Evolutionary conservation across 2,329 filamentous ascomycete species (phyloP).

Genomic region (Elsinoe australis): DNA sequence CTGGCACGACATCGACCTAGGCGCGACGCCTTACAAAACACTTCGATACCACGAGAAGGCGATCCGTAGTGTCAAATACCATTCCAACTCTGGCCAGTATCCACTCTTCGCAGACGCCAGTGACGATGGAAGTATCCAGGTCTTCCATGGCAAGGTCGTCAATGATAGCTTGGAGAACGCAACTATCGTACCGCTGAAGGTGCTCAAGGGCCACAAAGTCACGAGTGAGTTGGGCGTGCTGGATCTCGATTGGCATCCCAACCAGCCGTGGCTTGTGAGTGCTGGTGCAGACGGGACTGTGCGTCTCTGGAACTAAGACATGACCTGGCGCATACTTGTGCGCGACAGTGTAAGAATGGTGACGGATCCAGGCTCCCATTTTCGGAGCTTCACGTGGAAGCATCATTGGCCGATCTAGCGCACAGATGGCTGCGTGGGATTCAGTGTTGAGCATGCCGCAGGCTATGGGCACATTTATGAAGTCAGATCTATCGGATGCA

Average conservation of each 20-base stretch:
- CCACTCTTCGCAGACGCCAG: slow-evolving; percentile 91
- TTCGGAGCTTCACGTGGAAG: too few species aligned
- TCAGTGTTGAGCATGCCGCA: too few species aligned
- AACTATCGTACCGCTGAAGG: slow-evolving; percentile 91
- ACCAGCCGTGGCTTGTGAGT: slow-evolving; percentile 87
- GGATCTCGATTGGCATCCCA: slow-evolving; percentile 93
- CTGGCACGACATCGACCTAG: slow-evolving; percentile 95
- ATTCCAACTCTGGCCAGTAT: slow-evolving; percentile 54
- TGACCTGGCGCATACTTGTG: too few species aligned
- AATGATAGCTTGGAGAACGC: slow-evolving; percentile 94
- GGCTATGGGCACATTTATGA: too few species aligned
- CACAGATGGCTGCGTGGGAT: too few species aligned
- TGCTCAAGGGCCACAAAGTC: slow-evolving; percentile 81
- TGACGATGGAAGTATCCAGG: slow-evolving; percentile 88
- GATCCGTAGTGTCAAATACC: slow-evolving; percentile 81
- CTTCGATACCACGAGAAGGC: slow-evolving; percentile 90
- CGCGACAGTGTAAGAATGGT: too few species aligned
- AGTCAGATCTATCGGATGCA: too few species aligned
- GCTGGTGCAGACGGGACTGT: slow-evolving; percentile 91
- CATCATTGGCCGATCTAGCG: too few species aligned
- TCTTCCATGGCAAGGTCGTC: slow-evolving; percentile 95
- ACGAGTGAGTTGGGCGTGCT: slow-evolving; percentile 80
- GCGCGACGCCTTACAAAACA: slow-evolving; percentile 86
- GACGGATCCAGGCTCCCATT: too few species aligned
- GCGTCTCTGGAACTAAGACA: slow-evolving; percentile 68